phyloP scores from a whole-genome alignment of 306 rosid species.

The Trichosanthes cucumerina region DNA sequence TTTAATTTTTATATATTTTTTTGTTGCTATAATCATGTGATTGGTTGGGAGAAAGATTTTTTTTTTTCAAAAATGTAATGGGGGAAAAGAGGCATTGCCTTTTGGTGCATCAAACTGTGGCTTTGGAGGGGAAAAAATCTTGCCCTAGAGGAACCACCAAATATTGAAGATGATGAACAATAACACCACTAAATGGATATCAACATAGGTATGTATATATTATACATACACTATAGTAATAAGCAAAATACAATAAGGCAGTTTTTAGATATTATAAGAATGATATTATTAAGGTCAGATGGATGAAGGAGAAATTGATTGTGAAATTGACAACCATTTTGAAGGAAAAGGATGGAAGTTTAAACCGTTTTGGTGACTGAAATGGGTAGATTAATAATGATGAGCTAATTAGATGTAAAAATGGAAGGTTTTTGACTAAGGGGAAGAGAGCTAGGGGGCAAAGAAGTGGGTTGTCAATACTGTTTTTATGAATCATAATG shows the following conservation, averaged over 20 bases:
- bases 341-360: too few species aligned
- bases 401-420: background rate
- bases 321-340: background rate
- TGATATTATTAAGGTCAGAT: background rate
- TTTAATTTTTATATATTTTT: background rate
- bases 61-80: background rate
- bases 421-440: background rate
- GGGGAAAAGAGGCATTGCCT: background rate
- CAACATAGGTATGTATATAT: background rate
- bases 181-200: background rate
- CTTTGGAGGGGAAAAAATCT: background rate
- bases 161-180: background rate
- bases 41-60: slow-evolving; percentile 6
- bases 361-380: background rate
- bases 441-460: background rate
- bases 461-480: background rate
- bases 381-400: background rate
- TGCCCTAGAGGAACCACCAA: background rate
- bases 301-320: background rate
- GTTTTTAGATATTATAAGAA: background rate
- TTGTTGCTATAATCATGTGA: slow-evolving; percentile 17
- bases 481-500: background rate
- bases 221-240: background rate
- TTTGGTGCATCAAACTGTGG: background rate
- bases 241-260: background rate